Evolutionary conservation across 129 eudicot genomes (phyloP).

Genomic region (Gnaphalium uliginosum): DNA sequence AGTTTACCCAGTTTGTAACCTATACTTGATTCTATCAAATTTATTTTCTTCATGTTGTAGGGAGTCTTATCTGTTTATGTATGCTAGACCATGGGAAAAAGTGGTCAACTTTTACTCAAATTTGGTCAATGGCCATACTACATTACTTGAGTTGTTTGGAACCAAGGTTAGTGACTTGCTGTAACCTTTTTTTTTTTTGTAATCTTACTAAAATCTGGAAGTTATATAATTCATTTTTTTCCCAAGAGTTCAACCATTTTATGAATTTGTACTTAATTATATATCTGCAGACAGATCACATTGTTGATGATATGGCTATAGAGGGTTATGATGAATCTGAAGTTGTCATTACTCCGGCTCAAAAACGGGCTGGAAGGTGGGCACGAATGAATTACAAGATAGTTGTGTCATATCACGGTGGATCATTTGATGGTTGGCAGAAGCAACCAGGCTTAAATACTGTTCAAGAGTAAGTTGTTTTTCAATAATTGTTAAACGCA

Average conservation of each 20-base stretch:
- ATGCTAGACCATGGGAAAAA: constrained; percentile 74
- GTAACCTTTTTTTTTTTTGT: background rate
- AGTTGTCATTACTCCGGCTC: constrained; percentile 28
- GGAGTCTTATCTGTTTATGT: constrained; percentile 88
- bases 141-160: constrained; percentile 53
- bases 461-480: constrained; percentile 76
- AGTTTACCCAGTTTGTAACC: background rate
- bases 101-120: constrained; percentile 67
- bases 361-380: constrained; percentile 74
- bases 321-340: constrained; percentile 51
- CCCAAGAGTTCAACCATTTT: background rate
- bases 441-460: constrained; percentile 91
- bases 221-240: background rate
- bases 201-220: background rate
- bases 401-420: constrained; percentile 79
- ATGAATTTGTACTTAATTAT: constrained; percentile 17
- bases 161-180: constrained; percentile 46
- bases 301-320: constrained; percentile 40
- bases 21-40: constrained; percentile 5
- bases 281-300: constrained; percentile 37
- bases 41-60: constrained; percentile 37
- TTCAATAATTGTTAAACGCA: background rate
- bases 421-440: constrained; percentile 98
- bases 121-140: constrained; percentile 53
- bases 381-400: constrained; percentile 80